Evolutionary conservation across 2,329 filamentous ascomycete genomes (phyloP).

Genomic region (Alternaria ethzedia): DNA sequence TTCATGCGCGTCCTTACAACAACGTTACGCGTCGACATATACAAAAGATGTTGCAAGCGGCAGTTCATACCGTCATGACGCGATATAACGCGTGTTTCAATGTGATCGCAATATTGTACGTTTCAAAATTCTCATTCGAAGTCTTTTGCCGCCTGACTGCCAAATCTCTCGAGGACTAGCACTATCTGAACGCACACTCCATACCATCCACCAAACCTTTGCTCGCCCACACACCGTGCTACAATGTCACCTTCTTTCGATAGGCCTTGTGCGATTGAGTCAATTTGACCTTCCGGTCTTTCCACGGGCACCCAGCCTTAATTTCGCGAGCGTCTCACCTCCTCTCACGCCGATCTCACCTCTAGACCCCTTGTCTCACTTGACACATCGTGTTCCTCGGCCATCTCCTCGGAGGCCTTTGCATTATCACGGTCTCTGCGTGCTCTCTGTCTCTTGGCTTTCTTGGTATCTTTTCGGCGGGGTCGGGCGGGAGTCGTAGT

Average conservation of each 20-base stretch:
- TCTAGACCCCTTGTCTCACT: neutral
- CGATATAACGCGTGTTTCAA: neutral
- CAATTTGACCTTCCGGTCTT: neutral
- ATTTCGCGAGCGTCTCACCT: neutral
- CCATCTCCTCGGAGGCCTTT: accelerated
- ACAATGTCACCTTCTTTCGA: neutral
- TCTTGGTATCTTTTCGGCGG: neutral
- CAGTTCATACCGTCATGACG: neutral
- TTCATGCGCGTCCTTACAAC: neutral
- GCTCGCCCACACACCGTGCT: neutral
- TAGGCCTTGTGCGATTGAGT: accelerated
- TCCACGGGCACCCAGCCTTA: neutral
- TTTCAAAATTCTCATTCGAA: neutral
- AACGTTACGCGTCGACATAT: neutral
- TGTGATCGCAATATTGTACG: neutral
- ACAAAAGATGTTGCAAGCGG: neutral
- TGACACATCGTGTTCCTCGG: neutral
- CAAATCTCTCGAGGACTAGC: neutral
- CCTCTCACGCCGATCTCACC: neutral
- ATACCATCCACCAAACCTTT: neutral
- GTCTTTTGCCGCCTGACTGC: neutral
- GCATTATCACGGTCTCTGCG: neutral
- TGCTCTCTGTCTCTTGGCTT: neutral
- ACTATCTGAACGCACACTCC: neutral
- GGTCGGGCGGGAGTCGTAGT: neutral